phyloP scores from a whole-genome alignment of 352 stramenopile species.

The Peronospora destructor region DNA sequence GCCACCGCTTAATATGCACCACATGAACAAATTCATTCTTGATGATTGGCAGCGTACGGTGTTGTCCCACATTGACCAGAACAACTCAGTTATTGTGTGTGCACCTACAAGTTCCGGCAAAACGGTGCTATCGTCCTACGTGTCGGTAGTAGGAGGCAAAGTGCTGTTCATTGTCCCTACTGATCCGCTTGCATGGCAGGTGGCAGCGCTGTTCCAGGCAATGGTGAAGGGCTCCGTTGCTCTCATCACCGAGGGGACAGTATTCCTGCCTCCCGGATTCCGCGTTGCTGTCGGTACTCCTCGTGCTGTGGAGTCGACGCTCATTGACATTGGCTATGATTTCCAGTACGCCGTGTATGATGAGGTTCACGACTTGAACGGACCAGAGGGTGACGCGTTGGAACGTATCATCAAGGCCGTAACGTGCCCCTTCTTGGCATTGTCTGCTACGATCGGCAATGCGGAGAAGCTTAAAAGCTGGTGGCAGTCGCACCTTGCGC shows the following conservation, averaged over 20 bases:
- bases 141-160: slow-evolving; percentile 73
- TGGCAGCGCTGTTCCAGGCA: slow-evolving; percentile 96
- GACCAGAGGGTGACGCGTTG: slow-evolving; percentile 93
- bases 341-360: slow-evolving; percentile 99
- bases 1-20: slow-evolving; percentile 83
- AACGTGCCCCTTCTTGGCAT: slow-evolving; percentile 94
- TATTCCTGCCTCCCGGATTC: slow-evolving; percentile 75
- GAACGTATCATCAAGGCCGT: slow-evolving; percentile 93
- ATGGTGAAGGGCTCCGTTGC: slow-evolving; percentile 96
- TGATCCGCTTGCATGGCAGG: slow-evolving; percentile 97
- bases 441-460: slow-evolving; percentile 98
- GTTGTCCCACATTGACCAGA: slow-evolving; percentile 91
- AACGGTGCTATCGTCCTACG: slow-evolving; percentile 88
- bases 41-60: slow-evolving; percentile 97
- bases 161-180: slow-evolving; percentile 90
- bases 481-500: slow-evolving; percentile 88
- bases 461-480: slow-evolving; percentile 89
- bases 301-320: slow-evolving; percentile 89
- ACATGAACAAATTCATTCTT: slow-evolving; percentile 91
- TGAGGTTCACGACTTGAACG: slow-evolving; percentile 97
- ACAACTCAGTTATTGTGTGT: slow-evolving; percentile 95
- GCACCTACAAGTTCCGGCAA: slow-evolving; percentile 97
- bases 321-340: slow-evolving; percentile 86
- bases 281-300: slow-evolving; percentile 95
- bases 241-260: slow-evolving; percentile 90